Conservation (phyloP, 192 early-diverging fungal genomes). For the Linnemannia schmuckeri region DNA sequence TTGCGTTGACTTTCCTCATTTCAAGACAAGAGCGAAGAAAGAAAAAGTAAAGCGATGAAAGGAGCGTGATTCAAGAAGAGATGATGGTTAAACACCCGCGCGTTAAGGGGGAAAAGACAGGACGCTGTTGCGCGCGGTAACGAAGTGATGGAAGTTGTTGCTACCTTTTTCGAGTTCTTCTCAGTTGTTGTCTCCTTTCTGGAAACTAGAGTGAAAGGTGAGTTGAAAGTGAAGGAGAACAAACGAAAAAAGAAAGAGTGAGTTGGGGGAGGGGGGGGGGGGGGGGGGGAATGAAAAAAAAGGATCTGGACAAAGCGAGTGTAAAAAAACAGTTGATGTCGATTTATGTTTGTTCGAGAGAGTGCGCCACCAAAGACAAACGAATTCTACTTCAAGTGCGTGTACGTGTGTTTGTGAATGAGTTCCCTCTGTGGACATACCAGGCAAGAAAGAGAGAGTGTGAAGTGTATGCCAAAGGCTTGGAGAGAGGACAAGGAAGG, state of each 20-base stretch:
- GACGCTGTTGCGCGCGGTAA: neutral
- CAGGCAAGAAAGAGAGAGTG: too few relatives aligned
- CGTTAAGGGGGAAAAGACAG: neutral
- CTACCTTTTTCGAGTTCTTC: neutral
- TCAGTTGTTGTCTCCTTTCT: neutral
- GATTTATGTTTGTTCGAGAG: neutral
- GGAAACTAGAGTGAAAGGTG: neutral
- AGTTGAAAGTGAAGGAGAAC: neutral
- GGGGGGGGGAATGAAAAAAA: neutral
- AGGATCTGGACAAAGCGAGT: neutral
- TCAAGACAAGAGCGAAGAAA: too few relatives aligned
- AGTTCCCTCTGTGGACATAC: too few relatives aligned
- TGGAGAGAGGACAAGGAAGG: too few relatives aligned
- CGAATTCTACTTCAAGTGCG: neutral
- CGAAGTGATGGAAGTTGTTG: neutral
- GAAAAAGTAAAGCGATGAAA: too few relatives aligned
- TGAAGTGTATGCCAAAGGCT: too few relatives aligned
- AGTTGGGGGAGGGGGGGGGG: neutral
- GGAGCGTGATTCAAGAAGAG: neutral
- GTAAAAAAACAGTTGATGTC: neutral
- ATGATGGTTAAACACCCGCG: neutral
- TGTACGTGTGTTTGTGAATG: too few relatives aligned
- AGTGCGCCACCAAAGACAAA: neutral
- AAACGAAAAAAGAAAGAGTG: neutral
- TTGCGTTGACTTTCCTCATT: too few relatives aligned